Evolutionary conservation across 176 grass and related monocot genomes (phyloP), one percentile per base, ranked within the genome.

Genomic region (Phragmites australis): DNA sequence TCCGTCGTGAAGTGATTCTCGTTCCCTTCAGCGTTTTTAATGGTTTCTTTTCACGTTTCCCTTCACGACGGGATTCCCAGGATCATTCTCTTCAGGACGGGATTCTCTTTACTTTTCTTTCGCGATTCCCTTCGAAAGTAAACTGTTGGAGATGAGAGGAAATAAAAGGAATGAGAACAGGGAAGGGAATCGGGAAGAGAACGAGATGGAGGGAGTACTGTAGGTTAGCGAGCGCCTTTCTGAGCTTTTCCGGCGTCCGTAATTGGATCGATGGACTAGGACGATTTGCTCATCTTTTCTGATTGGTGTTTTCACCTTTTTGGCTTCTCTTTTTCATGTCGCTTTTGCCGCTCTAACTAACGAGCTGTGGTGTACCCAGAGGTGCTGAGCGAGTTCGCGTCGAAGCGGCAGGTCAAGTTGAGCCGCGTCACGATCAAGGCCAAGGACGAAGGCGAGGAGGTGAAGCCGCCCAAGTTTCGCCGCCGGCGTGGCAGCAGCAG

Each of bases 301-400:
- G 27, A 69, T 48, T 46, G 13, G n/a, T 42, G n/a, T 42, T 49
- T 19, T 21, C 23, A 5, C 14, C 1, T 61, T 9, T 22, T 19
- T 5, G 6, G 21, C 56, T 23, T 55, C 34, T n/a, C 11, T 42
- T 60, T 32, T 5, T 23, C 52, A 15, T 17, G 31, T 65, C 61
- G 8, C 29, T 51, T 55, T 51, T 31, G 83, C 19, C 32, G 51
- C 17, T 37, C 53, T 25, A 70, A 78, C 42, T 26, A 45, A 83
- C 68, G 76, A 47, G 14, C 8, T 11, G 13, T 61, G 13, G 5
- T 74, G 40, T 46, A 37, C 14, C 19, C 85, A 97, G 94, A 97
- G 85, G 94, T 97, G 63, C 85, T 97, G 61, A 79, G 82, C 70
- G 91, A 93, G 82, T 92, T 97, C 66, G 87, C 89, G 18, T 90